Conservation (phyloP, 257 asterid species). For the Salvia hispanica region DNA sequence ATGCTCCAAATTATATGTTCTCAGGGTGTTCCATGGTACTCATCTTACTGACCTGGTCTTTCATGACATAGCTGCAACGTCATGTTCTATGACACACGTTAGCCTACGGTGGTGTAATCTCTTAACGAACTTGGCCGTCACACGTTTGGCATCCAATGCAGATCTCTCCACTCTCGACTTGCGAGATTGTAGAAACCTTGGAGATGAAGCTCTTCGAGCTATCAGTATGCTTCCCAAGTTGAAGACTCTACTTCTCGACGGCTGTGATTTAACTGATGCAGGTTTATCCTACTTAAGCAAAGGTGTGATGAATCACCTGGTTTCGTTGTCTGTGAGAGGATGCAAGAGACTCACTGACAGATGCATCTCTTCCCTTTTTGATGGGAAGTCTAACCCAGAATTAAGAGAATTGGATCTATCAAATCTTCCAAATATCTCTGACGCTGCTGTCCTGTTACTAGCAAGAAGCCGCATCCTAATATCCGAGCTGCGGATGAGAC, state of each 20-base stretch:
- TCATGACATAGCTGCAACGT: slow-evolving; percentile 85
- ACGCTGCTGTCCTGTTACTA: slow-evolving; percentile 63
- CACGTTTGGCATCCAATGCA: slow-evolving; percentile 67
- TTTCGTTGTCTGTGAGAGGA: slow-evolving; percentile 78
- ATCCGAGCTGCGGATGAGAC: slow-evolving; percentile 81
- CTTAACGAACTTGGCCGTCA: slow-evolving; percentile 70
- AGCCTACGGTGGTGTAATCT: slow-evolving; percentile 91
- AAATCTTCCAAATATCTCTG: slow-evolving; percentile 75
- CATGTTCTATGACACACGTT: slow-evolving; percentile 75
- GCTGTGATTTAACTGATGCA: slow-evolving; percentile 79
- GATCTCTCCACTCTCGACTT: slow-evolving; percentile 66
- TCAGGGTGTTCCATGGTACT: slow-evolving; percentile 74
- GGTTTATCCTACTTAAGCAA: slow-evolving; percentile 74
- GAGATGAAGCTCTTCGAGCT: slow-evolving; percentile 80
- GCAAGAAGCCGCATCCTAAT: slow-evolving; percentile 68
- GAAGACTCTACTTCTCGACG: slow-evolving; percentile 69
- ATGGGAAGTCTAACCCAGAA: slow-evolving; percentile 49
- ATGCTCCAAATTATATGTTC: slow-evolving; percentile 68
- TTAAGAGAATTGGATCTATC: slow-evolving; percentile 80
- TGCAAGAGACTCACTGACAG: slow-evolving; percentile 88
- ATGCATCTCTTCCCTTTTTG: slow-evolving; percentile 66
- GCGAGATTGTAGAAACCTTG: slow-evolving; percentile 79
- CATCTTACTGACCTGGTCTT: slow-evolving; percentile 89
- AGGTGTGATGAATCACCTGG: slow-evolving; percentile 58
- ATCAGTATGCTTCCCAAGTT: slow-evolving; percentile 64